Conservation (phyloP, 495 filamentous ascomycete genomes). For the Daldinia childiae region DNA sequence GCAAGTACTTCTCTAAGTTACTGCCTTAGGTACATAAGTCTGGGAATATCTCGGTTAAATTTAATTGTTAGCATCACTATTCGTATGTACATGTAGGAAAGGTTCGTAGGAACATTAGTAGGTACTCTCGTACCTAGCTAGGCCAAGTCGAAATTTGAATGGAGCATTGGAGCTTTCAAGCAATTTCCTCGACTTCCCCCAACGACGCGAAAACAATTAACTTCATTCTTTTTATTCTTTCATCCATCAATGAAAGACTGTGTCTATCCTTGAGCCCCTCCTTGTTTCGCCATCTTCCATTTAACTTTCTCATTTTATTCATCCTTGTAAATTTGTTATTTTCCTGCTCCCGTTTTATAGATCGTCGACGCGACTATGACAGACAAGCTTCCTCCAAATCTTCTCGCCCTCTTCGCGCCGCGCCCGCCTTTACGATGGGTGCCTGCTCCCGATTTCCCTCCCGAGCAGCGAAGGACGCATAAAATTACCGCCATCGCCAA, state of each 20-base stretch:
- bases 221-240: slow-evolving; percentile 27
- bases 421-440: slow-evolving; percentile 92
- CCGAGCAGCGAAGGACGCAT: slow-evolving; percentile 80
- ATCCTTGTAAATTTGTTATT: background rate
- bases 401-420: slow-evolving; percentile 92
- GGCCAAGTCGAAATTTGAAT: slow-evolving; percentile 13
- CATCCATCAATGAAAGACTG: slow-evolving; percentile 37
- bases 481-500: slow-evolving; percentile 76
- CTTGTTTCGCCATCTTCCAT: slow-evolving; percentile 13
- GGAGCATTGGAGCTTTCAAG: slow-evolving; percentile 18
- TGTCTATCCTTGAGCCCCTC: slow-evolving; percentile 12
- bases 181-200: slow-evolving; percentile 35
- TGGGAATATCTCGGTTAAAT: background rate
- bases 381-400: slow-evolving; percentile 90
- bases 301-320: background rate
- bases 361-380: slow-evolving; percentile 71
- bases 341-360: background rate
- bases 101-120: too few relatives aligned
- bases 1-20: background rate
- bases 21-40: background rate
- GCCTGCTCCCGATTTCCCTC: slow-evolving; percentile 80
- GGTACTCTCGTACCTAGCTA: slow-evolving; percentile 4
- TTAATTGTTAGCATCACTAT: too few relatives aligned
- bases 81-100: too few relatives aligned
- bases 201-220: slow-evolving; percentile 39